Evolutionary conservation across 768 basidiomycete species (phyloP), one percentile per base, ranked within the genome.

Genomic region (Glaciozyma martinii): DNA sequence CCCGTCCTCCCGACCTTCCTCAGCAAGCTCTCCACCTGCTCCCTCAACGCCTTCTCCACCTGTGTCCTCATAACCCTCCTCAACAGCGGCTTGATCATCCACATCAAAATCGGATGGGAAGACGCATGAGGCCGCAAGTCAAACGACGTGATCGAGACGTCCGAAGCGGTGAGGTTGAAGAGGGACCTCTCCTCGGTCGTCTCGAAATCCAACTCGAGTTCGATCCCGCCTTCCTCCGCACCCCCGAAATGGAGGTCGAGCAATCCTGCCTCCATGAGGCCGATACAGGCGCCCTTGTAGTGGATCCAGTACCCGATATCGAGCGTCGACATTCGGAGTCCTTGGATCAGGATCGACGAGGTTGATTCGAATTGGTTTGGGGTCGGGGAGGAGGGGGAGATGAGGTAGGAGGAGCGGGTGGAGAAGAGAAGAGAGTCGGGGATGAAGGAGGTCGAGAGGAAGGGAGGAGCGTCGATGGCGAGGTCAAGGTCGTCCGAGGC

Each of bases 241-340:
- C 49, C 19, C 16, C 68, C 68, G 42, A 69, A 63, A 15, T 53
- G 55, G 18, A 69, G 53, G 56, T 69, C 68, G 62, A 69, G 65
- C 32, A 69, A 30, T 5, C 68, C 68, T 3, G 50, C 42, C 25
- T 69, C 68, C 6, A 53, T 56, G 25, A 66, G n/a, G 0, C 42
- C 21, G 46, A 66, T 2, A 32, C 64, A 69, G 3, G 59, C 53
- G 10, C 54, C 49, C 5, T 63, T 47, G 56, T 61, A 49, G 19
- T 27, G 23, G 15, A 65, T 59, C 30, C 42, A 63, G 59, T 69
- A 69, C 9, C 68, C 68, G 56, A 69, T 62, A 18, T 66, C 56
- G 21, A 29, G 16, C 29, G 66, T 44, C 43, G 59, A 56, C 30
- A 69, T 27, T 7, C 58, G 42, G 10, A 69, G n/a, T 12, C 68